Percentiles rank a stretch among this genome's conserved stretches.
phyloP scores from a whole-genome alignment of 768 basidiomycete species.

The Phaeotremella fagi region DNA sequence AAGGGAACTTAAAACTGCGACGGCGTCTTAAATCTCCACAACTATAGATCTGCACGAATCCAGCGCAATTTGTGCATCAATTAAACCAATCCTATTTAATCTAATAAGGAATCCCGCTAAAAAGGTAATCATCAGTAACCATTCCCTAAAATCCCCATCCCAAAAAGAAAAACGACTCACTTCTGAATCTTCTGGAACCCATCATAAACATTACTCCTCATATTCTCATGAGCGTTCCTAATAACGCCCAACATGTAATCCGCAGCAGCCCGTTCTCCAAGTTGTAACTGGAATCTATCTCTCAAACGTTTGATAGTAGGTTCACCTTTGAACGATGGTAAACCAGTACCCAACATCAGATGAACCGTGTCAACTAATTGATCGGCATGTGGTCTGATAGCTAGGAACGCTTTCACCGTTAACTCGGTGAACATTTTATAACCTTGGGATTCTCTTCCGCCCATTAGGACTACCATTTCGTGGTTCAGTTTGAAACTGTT shows the following conservation, averaged over 20 bases:
- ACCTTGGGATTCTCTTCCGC: constrained; percentile 87
- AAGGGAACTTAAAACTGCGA: too few relatives aligned
- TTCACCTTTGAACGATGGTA: constrained; percentile 97
- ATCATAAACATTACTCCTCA: constrained; percentile 88
- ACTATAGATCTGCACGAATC: too few relatives aligned
- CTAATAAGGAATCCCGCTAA: too few relatives aligned
- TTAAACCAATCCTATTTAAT: too few relatives aligned
- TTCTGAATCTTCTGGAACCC: constrained; percentile 67
- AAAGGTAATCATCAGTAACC: too few relatives aligned
- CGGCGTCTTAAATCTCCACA: too few relatives aligned
- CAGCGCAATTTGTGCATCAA: too few relatives aligned
- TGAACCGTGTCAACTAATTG: constrained; percentile 82
- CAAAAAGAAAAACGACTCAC: too few relatives aligned
- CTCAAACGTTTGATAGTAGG: constrained; percentile 77
- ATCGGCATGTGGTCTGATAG: constrained; percentile 88
- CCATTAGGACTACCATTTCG: constrained; percentile 98
- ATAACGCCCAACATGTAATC: constrained; percentile 87
- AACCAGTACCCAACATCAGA: constrained; percentile 88
- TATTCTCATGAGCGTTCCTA: constrained; percentile 90
- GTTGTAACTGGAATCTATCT: constrained; percentile 75
- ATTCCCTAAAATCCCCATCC: too few relatives aligned
- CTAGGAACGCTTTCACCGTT: constrained; percentile 92
- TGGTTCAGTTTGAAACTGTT: constrained; percentile 97
- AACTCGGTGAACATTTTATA: constrained; percentile 91
- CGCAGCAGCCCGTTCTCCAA: constrained; percentile 85